A percentile compares a stretch with the other conserved stretches of the same genome.
phyloP scores from a whole-genome alignment of 2,329 filamentous ascomycete genomes.

The Pezicula carpinea region DNA sequence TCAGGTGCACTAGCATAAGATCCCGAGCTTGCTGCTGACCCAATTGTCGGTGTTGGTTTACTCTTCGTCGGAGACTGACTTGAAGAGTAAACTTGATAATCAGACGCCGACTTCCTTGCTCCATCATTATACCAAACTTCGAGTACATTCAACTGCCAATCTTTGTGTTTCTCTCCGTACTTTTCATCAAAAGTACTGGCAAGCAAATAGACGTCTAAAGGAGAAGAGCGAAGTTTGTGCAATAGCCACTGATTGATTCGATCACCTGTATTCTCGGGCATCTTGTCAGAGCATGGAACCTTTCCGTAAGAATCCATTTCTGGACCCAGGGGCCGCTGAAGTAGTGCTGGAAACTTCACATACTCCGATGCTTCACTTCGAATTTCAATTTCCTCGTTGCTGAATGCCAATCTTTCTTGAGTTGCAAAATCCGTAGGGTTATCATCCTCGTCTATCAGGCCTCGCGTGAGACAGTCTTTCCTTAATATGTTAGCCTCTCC shows the following conservation, averaged over 20 bases:
- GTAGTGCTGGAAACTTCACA: conserved; percentile 13
- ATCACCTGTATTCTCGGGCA: conserved; percentile 2
- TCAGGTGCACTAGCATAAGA: too few relatives aligned
- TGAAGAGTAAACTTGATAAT: not conserved
- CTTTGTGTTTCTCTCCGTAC: not conserved
- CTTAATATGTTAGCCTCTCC: conserved; percentile 7
- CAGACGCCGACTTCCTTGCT: not conserved
- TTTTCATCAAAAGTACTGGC: conserved; percentile 10
- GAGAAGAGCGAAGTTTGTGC: conserved; percentile 11
- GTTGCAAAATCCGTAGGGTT: conserved; percentile 12
- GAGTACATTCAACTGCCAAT: conserved; percentile 14
- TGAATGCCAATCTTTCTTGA: conserved; percentile 5
- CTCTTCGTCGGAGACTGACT: not conserved
- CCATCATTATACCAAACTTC: conserved; percentile 17
- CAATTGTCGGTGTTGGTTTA: too few relatives aligned
- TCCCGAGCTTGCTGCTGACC: too few relatives aligned
- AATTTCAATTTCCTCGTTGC: conserved; percentile 3
- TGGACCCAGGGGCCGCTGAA: conserved; percentile 7
- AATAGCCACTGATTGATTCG: conserved; percentile 21
- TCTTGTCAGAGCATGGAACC: not conserved
- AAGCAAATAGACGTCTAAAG: conserved; percentile 17
- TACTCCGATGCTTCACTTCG: conserved; percentile 13
- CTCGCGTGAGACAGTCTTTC: conserved; percentile 10
- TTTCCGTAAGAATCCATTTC: not conserved
- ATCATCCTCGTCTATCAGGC: conserved; percentile 19